Conservation (phyloP, 1,284 basidiomycete genomes). For the Wallemia ichthyophaga region DNA sequence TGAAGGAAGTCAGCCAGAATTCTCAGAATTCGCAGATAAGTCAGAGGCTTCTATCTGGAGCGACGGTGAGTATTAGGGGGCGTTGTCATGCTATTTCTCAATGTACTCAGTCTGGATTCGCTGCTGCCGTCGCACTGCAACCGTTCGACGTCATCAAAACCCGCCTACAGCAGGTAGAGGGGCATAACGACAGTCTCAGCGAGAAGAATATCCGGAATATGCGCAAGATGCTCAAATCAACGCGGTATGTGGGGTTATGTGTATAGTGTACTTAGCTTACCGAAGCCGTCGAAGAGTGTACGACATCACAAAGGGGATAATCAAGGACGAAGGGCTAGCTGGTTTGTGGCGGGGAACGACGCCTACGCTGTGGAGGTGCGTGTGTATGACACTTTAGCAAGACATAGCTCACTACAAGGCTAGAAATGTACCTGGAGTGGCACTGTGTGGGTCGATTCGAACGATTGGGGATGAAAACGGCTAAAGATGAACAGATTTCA, state of each 20-base stretch:
- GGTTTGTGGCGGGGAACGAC: constrained; percentile 46
- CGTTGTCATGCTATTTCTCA: not conserved
- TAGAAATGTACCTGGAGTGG: constrained; percentile 77
- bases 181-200: constrained; percentile 17
- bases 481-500: constrained; percentile 36
- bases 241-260: not conserved
- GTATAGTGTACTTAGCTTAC: not conserved
- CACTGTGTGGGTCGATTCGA: constrained; percentile 39
- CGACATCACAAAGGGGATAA: constrained; percentile 11
- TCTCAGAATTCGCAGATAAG: not conserved
- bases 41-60: not conserved
- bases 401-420: not conserved
- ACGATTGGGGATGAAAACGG: not conserved
- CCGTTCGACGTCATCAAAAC: constrained; percentile 70
- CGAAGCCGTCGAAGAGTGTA: not conserved
- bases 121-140: constrained; percentile 40
- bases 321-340: constrained; percentile 16
- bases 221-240: constrained; percentile 3
- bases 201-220: constrained; percentile 7
- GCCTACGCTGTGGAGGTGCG: constrained; percentile 42
- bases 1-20: too few species aligned
- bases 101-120: constrained; percentile 21
- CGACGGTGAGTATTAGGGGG: not conserved
- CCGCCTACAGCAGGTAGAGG: constrained; percentile 44
- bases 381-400: constrained; percentile 2